phyloP scores from a whole-genome alignment of 2,329 filamentous ascomycete species.

The Hortaea sp. region DNA sequence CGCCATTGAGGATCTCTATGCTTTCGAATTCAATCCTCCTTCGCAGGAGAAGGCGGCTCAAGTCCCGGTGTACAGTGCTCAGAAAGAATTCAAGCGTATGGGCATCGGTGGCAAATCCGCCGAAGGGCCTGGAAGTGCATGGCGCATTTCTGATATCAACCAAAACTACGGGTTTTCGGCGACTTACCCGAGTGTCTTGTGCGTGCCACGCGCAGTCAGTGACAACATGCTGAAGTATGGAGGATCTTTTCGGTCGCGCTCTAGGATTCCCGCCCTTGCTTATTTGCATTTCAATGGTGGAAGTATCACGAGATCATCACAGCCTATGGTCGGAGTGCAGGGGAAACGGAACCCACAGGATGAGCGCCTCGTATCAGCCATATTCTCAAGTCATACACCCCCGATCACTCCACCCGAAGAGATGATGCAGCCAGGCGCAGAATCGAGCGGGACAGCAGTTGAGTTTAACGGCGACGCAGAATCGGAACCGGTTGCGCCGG shows the following conservation, averaged over 20 bases:
- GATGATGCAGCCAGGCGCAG: slow-evolving; percentile 3
- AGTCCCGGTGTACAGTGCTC: slow-evolving; percentile 77
- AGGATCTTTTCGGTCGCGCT: slow-evolving; percentile 75
- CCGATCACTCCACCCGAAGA: slow-evolving; percentile 5
- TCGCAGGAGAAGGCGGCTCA: slow-evolving; percentile 56
- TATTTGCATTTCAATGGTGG: slow-evolving; percentile 98
- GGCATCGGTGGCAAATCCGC: slow-evolving; percentile 73
- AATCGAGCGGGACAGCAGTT: neutral
- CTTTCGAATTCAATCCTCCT: slow-evolving; percentile 71
- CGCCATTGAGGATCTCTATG: slow-evolving; percentile 78
- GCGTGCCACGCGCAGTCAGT: slow-evolving; percentile 82
- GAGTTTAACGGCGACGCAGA: neutral
- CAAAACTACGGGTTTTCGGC: slow-evolving; percentile 82
- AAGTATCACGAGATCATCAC: slow-evolving; percentile 88
- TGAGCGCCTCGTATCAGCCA: slow-evolving; percentile 84
- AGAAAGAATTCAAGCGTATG: slow-evolving; percentile 75
- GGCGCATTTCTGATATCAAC: slow-evolving; percentile 88
- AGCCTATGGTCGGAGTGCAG: slow-evolving; percentile 77
- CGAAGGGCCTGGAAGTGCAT: slow-evolving; percentile 52
- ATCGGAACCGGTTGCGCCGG: slow-evolving; percentile 1
- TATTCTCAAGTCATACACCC: slow-evolving; percentile 58
- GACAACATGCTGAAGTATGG: slow-evolving; percentile 95
- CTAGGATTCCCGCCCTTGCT: slow-evolving; percentile 77
- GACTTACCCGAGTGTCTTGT: slow-evolving; percentile 78
- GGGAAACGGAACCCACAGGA: slow-evolving; percentile 84